phyloP scores from a whole-genome alignment of 345 rosid genomes.

The Noccaea bulbosa region DNA sequence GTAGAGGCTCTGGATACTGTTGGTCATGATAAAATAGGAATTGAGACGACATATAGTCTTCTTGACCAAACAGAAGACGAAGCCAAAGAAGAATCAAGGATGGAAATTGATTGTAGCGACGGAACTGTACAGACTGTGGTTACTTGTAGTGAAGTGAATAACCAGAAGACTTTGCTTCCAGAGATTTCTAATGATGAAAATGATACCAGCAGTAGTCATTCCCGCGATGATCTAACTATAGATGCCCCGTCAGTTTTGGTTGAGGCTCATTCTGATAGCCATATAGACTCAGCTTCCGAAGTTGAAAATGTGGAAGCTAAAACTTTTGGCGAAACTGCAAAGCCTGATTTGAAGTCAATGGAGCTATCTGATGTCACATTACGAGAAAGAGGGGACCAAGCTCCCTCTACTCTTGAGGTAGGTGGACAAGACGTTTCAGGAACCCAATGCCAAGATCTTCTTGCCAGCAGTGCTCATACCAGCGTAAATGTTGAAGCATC shows the following conservation, averaged over 20 bases:
- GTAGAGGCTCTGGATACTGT: conserved; percentile 37
- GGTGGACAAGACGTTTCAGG: conserved; percentile 37
- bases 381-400: conserved; percentile 48
- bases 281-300: conserved; percentile 28
- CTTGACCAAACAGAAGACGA: conserved; percentile 45
- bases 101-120: conserved; percentile 44
- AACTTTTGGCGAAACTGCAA: conserved; percentile 32
- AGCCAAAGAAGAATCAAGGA: conserved; percentile 47
- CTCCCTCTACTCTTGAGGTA: conserved; percentile 32
- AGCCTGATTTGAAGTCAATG: conserved; percentile 34
- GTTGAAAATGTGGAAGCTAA: conserved; percentile 43
- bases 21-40: conserved; percentile 6
- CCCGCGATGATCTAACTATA: conserved; percentile 34
- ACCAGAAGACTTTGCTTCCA: conserved; percentile 38
- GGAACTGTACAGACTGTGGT: conserved; percentile 32
- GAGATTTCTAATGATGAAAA: conserved; percentile 26
- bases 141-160: conserved; percentile 42
- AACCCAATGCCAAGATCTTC: conserved; percentile 37
- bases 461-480: conserved; percentile 35
- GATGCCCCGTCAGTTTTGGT: conserved; percentile 38
- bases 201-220: conserved; percentile 31
- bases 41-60: conserved; percentile 2
- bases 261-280: conserved; percentile 36
- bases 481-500: conserved; percentile 32
- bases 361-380: conserved; percentile 42